Base-by-base conservation (phyloP, 192 early-diverging fungal genomes). In the Gonapodya prolifera region DNA sequence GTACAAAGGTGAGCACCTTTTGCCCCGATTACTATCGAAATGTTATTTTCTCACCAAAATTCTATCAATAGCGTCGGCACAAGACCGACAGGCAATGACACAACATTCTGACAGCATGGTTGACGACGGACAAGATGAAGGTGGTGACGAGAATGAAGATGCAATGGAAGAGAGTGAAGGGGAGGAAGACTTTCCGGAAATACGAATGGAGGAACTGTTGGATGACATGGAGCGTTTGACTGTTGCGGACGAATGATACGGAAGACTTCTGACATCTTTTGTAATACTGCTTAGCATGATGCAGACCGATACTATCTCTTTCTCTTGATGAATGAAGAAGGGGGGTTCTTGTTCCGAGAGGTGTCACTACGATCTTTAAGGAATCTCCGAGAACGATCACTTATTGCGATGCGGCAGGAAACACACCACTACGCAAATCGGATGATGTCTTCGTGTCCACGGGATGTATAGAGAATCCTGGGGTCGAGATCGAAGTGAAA, bases 111-210 rank as follows among this genome's bases (percentile, higher is more conserved):
- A 80, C 79, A 78, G 78, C 75, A 45, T n/a, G n/a, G 81, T 79
- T 70, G 81, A 34, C 36, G 83, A 83, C n/a, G 70, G 74, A 76
- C 78, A 78, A 29, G 85, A 83, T 18, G 89, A 87, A 8, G 81
- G 17, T 18, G 80, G 74, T 1, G 81, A 84, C 35, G 80, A 84
- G 34, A 79, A 75, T 33, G 80, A 81, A 34, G 80, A 75, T 70
- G 80, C 84, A 34, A 91, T 91, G 70, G 88, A 89, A 34, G 94
- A 94, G 75, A 90, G 90, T 30, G 87, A 89, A 78, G 83, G 85
- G 30, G 93, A 94, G 71, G 92, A 90, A 70, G 95, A 94, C 83
- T 95, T 96, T 84, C 98, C 98, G 29, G 95, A 98, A 83, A 89
- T 99, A 76, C 83, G 90, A 34, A 84, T 98, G 78, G 93, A 94